phyloP scores from a whole-genome alignment of 176 grass and related monocot genomes.

The Cenchrus fungigraminus region DNA sequence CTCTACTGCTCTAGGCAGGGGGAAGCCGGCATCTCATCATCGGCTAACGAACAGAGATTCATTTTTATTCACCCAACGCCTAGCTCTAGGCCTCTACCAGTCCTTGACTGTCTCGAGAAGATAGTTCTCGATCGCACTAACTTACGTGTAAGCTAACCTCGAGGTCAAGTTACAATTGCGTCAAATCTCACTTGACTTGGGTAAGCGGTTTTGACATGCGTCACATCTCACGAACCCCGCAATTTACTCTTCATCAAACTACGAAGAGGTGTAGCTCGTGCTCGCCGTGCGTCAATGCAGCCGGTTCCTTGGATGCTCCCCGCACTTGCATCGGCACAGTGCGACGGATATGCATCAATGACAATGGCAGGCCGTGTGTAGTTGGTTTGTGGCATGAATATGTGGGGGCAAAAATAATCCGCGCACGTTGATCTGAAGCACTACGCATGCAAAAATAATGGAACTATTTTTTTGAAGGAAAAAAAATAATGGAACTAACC shows the following conservation, averaged over 20 bases:
- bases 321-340: neutral
- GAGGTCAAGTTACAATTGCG: neutral
- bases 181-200: neutral
- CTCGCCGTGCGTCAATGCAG: slow-evolving; percentile 3
- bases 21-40: neutral
- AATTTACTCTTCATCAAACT: slow-evolving; percentile 8
- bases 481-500: neutral
- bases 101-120: neutral
- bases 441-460: neutral
- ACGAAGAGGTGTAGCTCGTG: neutral
- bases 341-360: neutral
- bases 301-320: neutral
- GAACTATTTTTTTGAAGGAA: neutral
- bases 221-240: too few species aligned
- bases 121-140: neutral
- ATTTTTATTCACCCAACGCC: neutral
- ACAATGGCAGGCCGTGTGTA: neutral
- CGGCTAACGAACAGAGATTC: neutral
- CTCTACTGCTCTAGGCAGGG: neutral
- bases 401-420: neutral
- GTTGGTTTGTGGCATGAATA: neutral
- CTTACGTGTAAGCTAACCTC: neutral
- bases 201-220: too few species aligned
- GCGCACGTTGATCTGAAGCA: neutral
- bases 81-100: neutral